phyloP scores from a whole-genome alignment of 495 filamentous ascomycete genomes.

The Podospora bellae-mahoneyi region DNA sequence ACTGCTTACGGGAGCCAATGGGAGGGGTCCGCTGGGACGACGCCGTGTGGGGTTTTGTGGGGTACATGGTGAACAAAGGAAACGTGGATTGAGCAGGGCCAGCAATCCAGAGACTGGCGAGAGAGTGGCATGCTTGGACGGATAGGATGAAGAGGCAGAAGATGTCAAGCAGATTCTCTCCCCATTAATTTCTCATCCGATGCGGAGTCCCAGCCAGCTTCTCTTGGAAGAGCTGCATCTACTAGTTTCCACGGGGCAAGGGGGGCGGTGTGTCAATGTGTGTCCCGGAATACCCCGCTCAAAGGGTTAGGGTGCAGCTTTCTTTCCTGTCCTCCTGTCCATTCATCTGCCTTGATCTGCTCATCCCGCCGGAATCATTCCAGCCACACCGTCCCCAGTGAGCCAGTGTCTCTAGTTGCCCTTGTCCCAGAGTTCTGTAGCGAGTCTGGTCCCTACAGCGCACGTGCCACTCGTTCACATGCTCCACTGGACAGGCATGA shows the following conservation, averaged over 20 bases:
- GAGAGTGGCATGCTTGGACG: not conserved
- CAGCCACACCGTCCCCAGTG: too few relatives aligned
- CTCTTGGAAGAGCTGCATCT: not conserved
- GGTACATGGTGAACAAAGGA: not conserved
- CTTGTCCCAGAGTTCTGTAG: too few relatives aligned
- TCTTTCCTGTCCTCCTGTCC: too few relatives aligned
- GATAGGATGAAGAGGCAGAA: not conserved
- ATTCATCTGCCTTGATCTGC: not conserved
- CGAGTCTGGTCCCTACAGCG: not conserved
- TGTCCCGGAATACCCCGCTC: not conserved
- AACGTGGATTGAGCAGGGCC: not conserved
- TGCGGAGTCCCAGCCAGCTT: not conserved
- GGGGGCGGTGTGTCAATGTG: not conserved
- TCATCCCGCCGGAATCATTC: not conserved
- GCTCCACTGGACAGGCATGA: conserved; percentile 5
- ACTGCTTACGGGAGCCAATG: conserved; percentile 13
- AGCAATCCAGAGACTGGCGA: not conserved
- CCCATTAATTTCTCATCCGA: not conserved
- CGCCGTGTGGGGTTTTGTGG: not conserved
- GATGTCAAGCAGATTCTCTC: not conserved
- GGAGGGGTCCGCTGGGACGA: not conserved
- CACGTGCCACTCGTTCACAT: conserved; percentile 19
- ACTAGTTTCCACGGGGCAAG: not conserved
- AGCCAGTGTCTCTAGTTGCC: not conserved
- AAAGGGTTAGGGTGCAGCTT: not conserved